A percentile compares a stretch with the other conserved stretches of the same genome.
These are phyloP conservation scores for Chaetoscypha palmicola DNA, from an alignment of 2,329 filamentous ascomycete genomes.

Conservation along the genomic window DNA sequence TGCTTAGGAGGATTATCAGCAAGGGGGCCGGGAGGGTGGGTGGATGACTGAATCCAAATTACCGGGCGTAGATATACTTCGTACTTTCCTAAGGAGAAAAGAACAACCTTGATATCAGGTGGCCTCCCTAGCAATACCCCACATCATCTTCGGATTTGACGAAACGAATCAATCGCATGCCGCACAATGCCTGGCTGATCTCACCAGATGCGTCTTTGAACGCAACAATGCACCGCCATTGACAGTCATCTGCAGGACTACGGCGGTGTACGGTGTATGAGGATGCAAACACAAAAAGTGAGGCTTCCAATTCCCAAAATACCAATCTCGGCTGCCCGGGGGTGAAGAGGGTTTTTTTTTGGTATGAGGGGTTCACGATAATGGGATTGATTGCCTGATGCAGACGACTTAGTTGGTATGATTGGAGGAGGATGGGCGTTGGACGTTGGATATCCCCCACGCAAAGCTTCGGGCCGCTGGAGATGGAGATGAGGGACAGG, in stretches of 20 bases:
- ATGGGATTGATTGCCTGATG: constrained; percentile 7
- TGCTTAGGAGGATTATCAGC: too few species aligned
- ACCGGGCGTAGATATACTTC: constrained; percentile 1
- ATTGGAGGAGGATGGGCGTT: too few species aligned
- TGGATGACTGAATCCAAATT: background rate
- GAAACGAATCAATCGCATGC: constrained; percentile 5
- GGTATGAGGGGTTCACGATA: constrained; percentile 7
- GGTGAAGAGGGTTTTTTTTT: too few species aligned
- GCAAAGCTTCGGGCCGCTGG: background rate
- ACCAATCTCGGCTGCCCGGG: background rate
- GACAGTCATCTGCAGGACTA: constrained; percentile 7
- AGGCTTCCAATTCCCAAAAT: constrained; percentile 7
- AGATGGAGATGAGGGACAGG: background rate
- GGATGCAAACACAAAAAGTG: constrained; percentile 9
- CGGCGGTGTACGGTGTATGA: constrained; percentile 11
- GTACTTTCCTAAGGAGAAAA: background rate
- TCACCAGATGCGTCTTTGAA: constrained; percentile 5
- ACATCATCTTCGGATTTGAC: constrained; percentile 5
- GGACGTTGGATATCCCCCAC: constrained; percentile 1
- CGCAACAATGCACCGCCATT: constrained; percentile 7
- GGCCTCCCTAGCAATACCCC: constrained; percentile 5
- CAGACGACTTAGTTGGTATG: background rate
- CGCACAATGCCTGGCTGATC: constrained; percentile 1
- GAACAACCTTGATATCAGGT: background rate
- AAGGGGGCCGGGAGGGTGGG: background rate